Base-by-base conservation (phyloP, 495 filamentous ascomycete species). In the Parathielavia hyrcaniae region DNA sequence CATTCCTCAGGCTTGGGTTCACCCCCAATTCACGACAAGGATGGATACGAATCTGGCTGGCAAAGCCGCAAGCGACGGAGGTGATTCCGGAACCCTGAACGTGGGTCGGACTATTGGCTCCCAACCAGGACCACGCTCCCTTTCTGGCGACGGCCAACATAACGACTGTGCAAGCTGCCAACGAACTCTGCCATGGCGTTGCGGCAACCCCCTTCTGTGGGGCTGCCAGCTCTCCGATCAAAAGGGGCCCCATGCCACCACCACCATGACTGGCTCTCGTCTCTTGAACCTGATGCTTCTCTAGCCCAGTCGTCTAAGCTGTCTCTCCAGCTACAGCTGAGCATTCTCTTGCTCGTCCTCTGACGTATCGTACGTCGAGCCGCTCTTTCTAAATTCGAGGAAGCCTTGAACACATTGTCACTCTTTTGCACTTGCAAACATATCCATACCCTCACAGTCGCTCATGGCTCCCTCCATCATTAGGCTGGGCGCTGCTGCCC, bases 321-420 rank as follows among this genome's bases (percentile, higher is more conserved):
- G 65, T 55, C 41, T 57, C 59, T 59, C 57, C 59, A 71, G 63
- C 63, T 35, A 46, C 35, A 49, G 26, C 53, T 59, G 70, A 72
- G 70, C 70, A 72, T 67, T 40, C 46, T 62, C 63, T 64, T 68
- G 69, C 71, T 76, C 69, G 67, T 72, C 71, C 69, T 68, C 61
- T 69, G 76, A 77, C 76, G 75, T 77, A 71, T 70, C 66, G 65
- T 56, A 73, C 75, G 76, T 79, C 76, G 53, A 72, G 63, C 62
- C 75, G 66, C 61, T 77, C 73, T 56, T 76, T 76, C 26, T 41
- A 17, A 19, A 13, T n/a, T 17, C 2, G 6, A 6, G 6, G 2
- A 17, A 45, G 43, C 19, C 47, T 62, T 47, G 43, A 26, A 52
- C 41, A 55, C 41, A 46, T 38, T 46, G 49, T 44, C 55, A 50